A percentile compares a stretch with the other conserved stretches of the same genome.
These are phyloP conservation scores for Gremmenia infestans DNA, from an alignment of 2,329 filamentous ascomycete genomes.

Conservation along the genomic window DNA sequence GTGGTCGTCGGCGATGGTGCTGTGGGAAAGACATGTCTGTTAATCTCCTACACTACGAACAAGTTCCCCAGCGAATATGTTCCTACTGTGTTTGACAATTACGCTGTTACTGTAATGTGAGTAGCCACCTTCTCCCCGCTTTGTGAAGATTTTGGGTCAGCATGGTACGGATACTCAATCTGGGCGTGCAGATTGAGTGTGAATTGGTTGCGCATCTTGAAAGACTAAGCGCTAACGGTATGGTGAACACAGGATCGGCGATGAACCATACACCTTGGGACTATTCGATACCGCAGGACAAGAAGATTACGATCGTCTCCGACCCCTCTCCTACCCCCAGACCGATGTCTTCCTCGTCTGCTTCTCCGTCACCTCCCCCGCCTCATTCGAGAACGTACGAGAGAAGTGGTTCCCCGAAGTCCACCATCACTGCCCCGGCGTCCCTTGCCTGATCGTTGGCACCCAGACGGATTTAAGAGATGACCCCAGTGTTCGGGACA, in stretches of 20 bases:
- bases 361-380: constrained; percentile 95
- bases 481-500: constrained; percentile 80
- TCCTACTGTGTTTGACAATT: constrained; percentile 98
- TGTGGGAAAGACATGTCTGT: constrained; percentile 96
- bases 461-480: constrained; percentile 96
- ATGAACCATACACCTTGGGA: constrained; percentile 95
- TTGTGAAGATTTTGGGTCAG: neutral
- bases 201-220: neutral
- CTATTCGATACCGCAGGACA: constrained; percentile 98
- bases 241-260: constrained; percentile 74
- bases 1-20: constrained; percentile 99
- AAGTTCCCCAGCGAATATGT: constrained; percentile 99
- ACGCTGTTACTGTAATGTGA: constrained; percentile 99
- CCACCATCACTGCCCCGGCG: constrained; percentile 95
- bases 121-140: constrained; percentile 36
- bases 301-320: constrained; percentile 97
- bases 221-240: constrained; percentile 2
- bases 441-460: constrained; percentile 95
- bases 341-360: constrained; percentile 98
- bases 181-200: constrained; percentile 9
- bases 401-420: constrained; percentile 99
- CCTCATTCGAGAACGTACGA: constrained; percentile 97
- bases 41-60: constrained; percentile 99
- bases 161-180: neutral
- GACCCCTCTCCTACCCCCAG: constrained; percentile 94